These are phyloP conservation scores for Endocladia muricata DNA, from an alignment of 31 red algal species.

Conservation along the genomic window DNA sequence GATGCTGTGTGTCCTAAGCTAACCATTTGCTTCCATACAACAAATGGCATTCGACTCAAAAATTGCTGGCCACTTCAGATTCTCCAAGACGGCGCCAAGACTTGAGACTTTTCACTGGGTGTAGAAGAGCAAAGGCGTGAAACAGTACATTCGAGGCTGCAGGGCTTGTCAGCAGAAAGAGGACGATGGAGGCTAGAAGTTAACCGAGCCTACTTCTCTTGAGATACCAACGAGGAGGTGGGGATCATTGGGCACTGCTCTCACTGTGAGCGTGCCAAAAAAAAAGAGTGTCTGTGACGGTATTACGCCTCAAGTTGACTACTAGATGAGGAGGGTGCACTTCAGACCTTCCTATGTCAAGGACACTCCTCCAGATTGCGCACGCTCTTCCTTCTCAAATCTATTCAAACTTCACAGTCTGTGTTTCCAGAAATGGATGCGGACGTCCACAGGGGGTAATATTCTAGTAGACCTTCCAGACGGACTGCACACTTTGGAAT, in stretches of 20 bases:
- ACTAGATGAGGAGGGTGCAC: background rate
- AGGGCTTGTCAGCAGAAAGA: background rate
- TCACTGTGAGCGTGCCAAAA: background rate
- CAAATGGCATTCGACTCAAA: background rate
- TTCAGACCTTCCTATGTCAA: background rate
- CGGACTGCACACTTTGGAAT: too few relatives aligned
- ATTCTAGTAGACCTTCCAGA: too few relatives aligned
- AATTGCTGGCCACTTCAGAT: background rate
- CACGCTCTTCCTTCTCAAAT: background rate
- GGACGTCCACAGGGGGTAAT: too few relatives aligned
- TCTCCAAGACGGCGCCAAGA: too few relatives aligned
- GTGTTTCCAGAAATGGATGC: too few relatives aligned
- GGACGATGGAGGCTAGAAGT: background rate
- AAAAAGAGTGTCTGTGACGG: background rate
- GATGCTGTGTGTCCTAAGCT: background rate
- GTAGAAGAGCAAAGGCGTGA: background rate
- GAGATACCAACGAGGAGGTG: background rate
- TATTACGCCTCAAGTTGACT: constrained; percentile 11
- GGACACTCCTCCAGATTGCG: background rate
- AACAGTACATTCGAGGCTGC: background rate
- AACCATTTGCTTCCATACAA: background rate
- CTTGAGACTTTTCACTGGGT: constrained; percentile 12
- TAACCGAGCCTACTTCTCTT: background rate
- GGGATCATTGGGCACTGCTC: background rate
- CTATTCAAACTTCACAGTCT: background rate